phyloP scores from a whole-genome alignment of 257 asterid species.

The Cinchona pubescens region DNA sequence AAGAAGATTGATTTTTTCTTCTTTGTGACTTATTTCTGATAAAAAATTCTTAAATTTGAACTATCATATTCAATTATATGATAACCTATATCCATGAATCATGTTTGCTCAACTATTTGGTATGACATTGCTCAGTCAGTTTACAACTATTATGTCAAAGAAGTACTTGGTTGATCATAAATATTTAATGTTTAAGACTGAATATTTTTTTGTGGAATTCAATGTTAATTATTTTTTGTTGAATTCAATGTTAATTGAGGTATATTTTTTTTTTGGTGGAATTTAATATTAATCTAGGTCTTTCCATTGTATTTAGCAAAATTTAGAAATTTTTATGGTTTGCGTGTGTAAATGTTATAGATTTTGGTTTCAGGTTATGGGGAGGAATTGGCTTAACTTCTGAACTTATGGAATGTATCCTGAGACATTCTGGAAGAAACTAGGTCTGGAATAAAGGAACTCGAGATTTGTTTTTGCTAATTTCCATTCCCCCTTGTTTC shows the following conservation, averaged over 20 bases:
- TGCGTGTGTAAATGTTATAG: background rate
- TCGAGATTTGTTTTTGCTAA: background rate
- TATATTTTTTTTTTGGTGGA: too few relatives aligned
- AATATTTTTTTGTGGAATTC: background rate
- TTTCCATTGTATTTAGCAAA: background rate
- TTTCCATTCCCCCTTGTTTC: background rate
- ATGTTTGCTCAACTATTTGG: background rate
- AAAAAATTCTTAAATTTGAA: too few relatives aligned
- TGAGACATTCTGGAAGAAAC: background rate
- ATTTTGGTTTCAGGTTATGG: background rate
- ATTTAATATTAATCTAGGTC: background rate
- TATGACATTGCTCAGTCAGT: background rate
- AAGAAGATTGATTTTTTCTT: too few relatives aligned
- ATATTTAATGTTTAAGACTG: background rate
- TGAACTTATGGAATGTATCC: background rate
- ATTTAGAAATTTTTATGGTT: background rate
- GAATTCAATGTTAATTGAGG: too few relatives aligned
- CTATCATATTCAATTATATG: background rate
- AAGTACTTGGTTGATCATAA: background rate
- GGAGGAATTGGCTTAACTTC: background rate
- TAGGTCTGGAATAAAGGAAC: background rate
- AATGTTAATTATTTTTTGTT: too few relatives aligned
- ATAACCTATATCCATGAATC: background rate
- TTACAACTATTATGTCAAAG: background rate
- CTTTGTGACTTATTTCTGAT: background rate